These are phyloP conservation scores for Emergomyces orientalis DNA, from an alignment of 2,329 filamentous ascomycete species.

Conservation along the genomic window DNA sequence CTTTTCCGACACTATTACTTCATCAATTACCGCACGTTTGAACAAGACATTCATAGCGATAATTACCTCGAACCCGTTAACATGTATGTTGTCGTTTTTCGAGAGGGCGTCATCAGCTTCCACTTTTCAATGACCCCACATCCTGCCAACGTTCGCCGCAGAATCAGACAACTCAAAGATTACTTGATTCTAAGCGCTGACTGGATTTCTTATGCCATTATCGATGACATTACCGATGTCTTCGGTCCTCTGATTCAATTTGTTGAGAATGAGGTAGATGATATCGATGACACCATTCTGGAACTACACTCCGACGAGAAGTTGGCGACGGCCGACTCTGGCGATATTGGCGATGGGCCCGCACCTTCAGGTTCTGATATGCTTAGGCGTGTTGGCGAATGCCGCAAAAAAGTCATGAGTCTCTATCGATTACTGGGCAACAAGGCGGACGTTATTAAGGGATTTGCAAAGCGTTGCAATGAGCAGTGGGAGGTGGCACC, in stretches of 20 bases:
- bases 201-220: constrained; percentile 97
- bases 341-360: constrained; percentile 26
- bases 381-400: constrained; percentile 85
- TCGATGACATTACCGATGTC: constrained; percentile 96
- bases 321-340: constrained; percentile 21
- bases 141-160: constrained; percentile 85
- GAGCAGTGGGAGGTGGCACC: constrained; percentile 97
- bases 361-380: constrained; percentile 59
- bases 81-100: constrained; percentile 95
- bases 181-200: constrained; percentile 88
- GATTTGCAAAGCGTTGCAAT: constrained; percentile 95
- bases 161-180: constrained; percentile 87
- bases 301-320: constrained; percentile 55
- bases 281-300: constrained; percentile 88
- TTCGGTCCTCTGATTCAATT: constrained; percentile 85
- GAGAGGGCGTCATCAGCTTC: constrained; percentile 90
- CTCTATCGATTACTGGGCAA: constrained; percentile 87
- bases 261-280: constrained; percentile 93
- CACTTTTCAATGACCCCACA: constrained; percentile 96
- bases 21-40: constrained; percentile 95
- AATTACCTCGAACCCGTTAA: constrained; percentile 93
- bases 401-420: constrained; percentile 94
- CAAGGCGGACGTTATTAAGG: constrained; percentile 98
- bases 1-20: constrained; percentile 98
- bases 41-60: constrained; percentile 82